Percentiles rank a stretch among this genome's conserved stretches.
Evolutionary conservation across 169 alveolate genomes (phyloP).

Genomic region (Perkinsus marinus): DNA sequence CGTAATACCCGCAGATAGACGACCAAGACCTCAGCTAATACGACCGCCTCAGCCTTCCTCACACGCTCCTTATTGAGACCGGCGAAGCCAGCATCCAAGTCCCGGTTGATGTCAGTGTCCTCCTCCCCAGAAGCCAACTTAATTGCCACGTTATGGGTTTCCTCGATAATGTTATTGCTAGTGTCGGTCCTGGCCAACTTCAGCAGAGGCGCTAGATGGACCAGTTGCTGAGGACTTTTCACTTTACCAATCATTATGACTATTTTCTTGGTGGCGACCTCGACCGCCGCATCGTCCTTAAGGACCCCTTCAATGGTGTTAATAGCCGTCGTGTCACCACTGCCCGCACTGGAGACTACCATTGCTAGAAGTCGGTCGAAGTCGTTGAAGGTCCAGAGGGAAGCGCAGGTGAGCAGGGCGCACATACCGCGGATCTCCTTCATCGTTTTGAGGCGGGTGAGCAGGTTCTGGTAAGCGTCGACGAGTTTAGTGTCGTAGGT

Average conservation of each 20-base stretch:
- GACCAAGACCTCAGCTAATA: background rate
- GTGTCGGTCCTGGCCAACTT: background rate
- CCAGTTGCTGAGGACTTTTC: background rate
- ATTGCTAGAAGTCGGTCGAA: background rate
- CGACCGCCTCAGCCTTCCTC: background rate
- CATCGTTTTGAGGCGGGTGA: background rate
- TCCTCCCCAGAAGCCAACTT: background rate
- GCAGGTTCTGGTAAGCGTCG: background rate
- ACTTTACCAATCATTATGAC: background rate
- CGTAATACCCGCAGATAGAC: background rate
- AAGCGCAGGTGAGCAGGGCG: background rate
- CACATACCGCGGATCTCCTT: background rate
- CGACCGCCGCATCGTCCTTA: background rate
- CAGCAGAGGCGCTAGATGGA: background rate
- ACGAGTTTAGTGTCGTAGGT: background rate
- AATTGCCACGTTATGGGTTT: background rate
- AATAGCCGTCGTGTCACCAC: background rate
- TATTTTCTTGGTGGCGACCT: background rate
- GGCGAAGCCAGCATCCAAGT: background rate
- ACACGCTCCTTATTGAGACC: background rate
- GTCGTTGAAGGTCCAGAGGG: background rate
- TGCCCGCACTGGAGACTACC: background rate
- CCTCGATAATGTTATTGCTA: background rate
- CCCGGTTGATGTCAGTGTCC: background rate
- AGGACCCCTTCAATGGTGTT: background rate